Evolutionary conservation across 1,284 basidiomycete species (phyloP).

Genomic region (Fomitopsis palustris): DNA sequence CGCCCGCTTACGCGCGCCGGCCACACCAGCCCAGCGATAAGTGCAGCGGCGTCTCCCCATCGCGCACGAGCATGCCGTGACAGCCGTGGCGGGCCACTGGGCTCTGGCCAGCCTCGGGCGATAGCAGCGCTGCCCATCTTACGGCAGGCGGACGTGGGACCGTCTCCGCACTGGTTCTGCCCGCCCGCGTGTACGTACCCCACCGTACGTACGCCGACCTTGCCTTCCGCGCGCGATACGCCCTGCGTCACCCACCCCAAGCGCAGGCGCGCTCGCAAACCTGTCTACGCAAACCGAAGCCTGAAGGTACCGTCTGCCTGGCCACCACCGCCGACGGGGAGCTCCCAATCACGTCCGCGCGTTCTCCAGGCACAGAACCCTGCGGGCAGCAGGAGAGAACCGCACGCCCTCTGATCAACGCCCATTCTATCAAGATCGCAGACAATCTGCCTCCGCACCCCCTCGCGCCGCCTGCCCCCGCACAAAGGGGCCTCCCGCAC

Average conservation of each 20-base stretch:
- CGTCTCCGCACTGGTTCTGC: neutral
- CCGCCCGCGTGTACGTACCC: neutral
- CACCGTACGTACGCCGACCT: neutral
- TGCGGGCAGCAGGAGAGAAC: no score
- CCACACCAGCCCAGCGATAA: neutral
- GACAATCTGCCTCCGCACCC: neutral
- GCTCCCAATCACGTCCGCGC: neutral
- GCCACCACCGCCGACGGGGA: neutral
- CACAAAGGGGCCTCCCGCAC: neutral
- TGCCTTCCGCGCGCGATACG: neutral
- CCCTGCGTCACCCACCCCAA: neutral
- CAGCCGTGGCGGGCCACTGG: no score
- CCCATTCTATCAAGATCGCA: neutral
- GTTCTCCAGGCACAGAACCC: neutral
- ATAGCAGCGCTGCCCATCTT: neutral
- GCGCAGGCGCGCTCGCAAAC: neutral
- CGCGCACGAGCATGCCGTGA: neutral
- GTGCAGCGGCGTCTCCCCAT: neutral
- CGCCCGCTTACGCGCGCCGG: no score
- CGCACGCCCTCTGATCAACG: neutral
- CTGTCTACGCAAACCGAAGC: no score
- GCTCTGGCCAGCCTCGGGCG: neutral
- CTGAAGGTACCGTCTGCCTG: neutral
- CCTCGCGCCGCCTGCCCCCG: neutral
- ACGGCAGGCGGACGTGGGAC: conserved; percentile 1